These are phyloP conservation scores for Penicillium crystallinum DNA, from an alignment of 495 filamentous ascomycete genomes.

Conservation along the genomic window DNA sequence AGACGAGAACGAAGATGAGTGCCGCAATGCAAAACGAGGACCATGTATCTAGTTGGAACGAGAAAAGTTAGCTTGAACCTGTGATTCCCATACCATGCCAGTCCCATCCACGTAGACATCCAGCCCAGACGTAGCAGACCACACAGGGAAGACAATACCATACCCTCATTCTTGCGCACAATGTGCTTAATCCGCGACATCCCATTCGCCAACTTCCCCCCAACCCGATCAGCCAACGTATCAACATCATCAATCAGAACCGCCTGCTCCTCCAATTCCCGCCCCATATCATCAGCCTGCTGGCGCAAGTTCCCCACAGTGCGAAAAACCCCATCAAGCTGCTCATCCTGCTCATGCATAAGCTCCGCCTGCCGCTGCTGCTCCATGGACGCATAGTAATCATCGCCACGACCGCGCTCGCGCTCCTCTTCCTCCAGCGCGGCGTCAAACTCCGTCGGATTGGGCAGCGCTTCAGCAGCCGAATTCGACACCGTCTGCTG, in stretches of 20 bases:
- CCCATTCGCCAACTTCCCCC: conserved; percentile 76
- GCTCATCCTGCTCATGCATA: conserved; percentile 92
- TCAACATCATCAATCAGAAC: conserved; percentile 79
- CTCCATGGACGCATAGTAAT: conserved; percentile 80
- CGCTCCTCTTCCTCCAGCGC: conserved; percentile 30
- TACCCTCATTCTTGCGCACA: conserved; percentile 88
- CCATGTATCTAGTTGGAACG: conserved; percentile 56
- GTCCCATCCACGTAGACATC: neutral
- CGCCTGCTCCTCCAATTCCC: conserved; percentile 89
- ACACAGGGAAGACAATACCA: conserved; percentile 13
- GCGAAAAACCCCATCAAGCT: conserved; percentile 84
- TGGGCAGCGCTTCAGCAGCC: conserved; percentile 49
- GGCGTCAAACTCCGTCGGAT: conserved; percentile 64
- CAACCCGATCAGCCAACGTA: conserved; percentile 75
- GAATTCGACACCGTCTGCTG: conserved; percentile 43
- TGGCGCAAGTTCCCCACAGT: conserved; percentile 85
- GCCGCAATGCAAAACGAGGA: conserved; percentile 90
- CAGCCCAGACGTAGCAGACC: neutral
- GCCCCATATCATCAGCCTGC: conserved; percentile 91
- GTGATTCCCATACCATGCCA: conserved; percentile 14
- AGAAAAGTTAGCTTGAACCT: conserved; percentile 29
- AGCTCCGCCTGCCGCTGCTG: conserved; percentile 85
- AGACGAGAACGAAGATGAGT: conserved; percentile 77
- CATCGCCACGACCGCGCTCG: conserved; percentile 46
- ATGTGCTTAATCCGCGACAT: conserved; percentile 80